Percentiles rank a stretch among this genome's conserved stretches.
phyloP scores from a whole-genome alignment of 1,284 basidiomycete species.

The Vanrija sp. region DNA sequence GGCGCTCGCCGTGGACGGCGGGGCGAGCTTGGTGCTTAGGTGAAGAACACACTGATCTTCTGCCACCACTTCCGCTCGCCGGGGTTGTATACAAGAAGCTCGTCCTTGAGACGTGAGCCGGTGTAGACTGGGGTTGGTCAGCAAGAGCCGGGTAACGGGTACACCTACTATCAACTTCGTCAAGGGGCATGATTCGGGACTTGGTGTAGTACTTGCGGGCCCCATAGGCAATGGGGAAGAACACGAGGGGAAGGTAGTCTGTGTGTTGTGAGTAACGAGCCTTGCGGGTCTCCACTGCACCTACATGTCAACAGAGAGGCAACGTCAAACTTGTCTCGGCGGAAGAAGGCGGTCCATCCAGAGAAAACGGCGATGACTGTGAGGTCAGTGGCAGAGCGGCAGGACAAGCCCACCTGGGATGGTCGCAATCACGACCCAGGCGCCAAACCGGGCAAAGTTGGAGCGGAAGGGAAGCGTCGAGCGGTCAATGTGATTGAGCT shows the following conservation, averaged over 20 bases:
- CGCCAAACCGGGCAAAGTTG: neutral
- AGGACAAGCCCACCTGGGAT: slow-evolving; percentile 1
- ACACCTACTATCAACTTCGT: no score
- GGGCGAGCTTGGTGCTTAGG: no score
- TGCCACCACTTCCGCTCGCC: no score
- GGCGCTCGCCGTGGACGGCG: no score
- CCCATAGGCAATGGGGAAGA: slow-evolving; percentile 69
- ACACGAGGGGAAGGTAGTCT: slow-evolving; percentile 64
- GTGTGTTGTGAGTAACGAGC: neutral
- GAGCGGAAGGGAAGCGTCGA: slow-evolving; percentile 18
- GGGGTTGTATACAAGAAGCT: no score
- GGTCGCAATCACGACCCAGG: slow-evolving; percentile 12
- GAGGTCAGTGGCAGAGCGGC: no score
- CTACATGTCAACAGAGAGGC: slow-evolving; percentile 6
- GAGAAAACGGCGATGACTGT: slow-evolving; percentile 22
- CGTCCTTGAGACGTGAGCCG: no score
- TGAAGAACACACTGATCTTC: no score
- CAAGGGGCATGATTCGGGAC: neutral
- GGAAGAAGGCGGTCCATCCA: slow-evolving; percentile 23
- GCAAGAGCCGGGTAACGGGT: no score
- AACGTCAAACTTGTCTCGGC: neutral
- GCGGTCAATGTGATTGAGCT: slow-evolving; percentile 24
- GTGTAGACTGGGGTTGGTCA: no score
- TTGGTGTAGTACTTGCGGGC: slow-evolving; percentile 29
- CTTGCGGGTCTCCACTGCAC: no score